These are phyloP conservation scores for Chaetomiaceae sp. DNA, from an alignment of 2,329 filamentous ascomycete genomes.

Conservation along the genomic window DNA sequence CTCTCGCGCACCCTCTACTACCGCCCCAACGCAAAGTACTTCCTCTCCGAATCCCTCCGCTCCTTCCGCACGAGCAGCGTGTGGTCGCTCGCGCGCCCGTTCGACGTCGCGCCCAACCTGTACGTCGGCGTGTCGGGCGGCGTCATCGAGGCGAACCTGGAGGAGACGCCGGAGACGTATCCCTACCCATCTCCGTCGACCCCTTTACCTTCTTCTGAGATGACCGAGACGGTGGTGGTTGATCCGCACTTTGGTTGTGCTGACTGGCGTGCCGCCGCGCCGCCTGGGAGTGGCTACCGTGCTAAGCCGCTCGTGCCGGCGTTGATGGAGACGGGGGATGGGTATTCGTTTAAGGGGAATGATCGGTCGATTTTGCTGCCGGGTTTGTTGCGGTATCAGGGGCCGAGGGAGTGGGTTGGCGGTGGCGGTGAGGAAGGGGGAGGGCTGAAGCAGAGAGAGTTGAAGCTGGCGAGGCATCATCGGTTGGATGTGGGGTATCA, in stretches of 20 bases:
- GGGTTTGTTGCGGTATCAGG: conserved; percentile 16
- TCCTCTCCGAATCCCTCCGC: conserved; percentile 34
- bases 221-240: background rate
- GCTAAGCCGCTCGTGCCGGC: conserved; percentile 10
- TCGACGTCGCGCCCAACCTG: conserved; percentile 43
- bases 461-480: conserved; percentile 17
- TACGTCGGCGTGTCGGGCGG: conserved; percentile 47
- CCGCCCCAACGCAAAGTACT: conserved; percentile 46
- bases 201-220: too few relatives aligned
- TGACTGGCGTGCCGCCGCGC: conserved; percentile 12
- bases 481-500: conserved; percentile 27
- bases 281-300: conserved; percentile 11
- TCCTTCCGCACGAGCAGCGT: conserved; percentile 29
- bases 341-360: conserved; percentile 18
- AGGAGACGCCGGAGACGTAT: conserved; percentile 17
- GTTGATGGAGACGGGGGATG: conserved; percentile 26
- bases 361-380: conserved; percentile 24
- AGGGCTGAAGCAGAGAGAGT: background rate
- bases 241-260: conserved; percentile 24
- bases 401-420: conserved; percentile 8
- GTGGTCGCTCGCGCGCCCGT: conserved; percentile 45
- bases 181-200: background rate
- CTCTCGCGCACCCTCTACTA: conserved; percentile 40
- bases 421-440: background rate
- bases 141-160: conserved; percentile 40